Evolutionary conservation across 2,329 filamentous ascomycete genomes (phyloP), one percentile per base, ranked within the genome.

Genomic region (Fusarium chuoi): DNA sequence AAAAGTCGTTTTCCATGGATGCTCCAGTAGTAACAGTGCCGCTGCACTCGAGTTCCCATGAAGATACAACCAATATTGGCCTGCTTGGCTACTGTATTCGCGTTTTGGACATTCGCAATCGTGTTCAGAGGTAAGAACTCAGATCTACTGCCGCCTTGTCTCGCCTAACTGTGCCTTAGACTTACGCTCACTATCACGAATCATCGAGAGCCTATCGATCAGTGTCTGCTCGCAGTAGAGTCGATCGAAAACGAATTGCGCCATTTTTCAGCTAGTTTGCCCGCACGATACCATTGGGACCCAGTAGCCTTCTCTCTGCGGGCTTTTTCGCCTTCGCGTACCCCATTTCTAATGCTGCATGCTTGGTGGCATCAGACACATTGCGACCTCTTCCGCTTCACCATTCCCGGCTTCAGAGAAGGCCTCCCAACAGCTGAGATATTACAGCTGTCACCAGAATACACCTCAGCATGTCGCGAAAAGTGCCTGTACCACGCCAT

Each of bases 361-460:
- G 69, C 71, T n/a, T 78, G 76, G 76, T 78, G 75, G 75, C 76
- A 78, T 45, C 76, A 78, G 28, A 70, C 71, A 1, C 76, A 78
- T 18, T 78, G 76, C 45, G 76, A 78, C 24, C 67, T 78, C 8
- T 78, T 73, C 28, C 68, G 76, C 5, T 78, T 78, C 13, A 68
- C 75, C 0, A 77, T 78, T 3, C 76, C 76, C 0, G 76, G 70
- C 0, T 73, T 73, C 5, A 41, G 70, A 10, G 70, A 73, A 18
- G 68, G 64, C 3, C 64, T 73, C 1, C 51, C 64, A 3, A 48
- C 39, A 2, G 42, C 33, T 3, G 70, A 73, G 14, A 57, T 73
- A 2, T 4, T 59, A 5, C 55, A 65, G 10, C 18, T 73, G 2
- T 49, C 60, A 1, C 46, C 64, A 7, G 68, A 72, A 4, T 69